Evolutionary conservation across 352 stramenopile genomes (phyloP).

Genomic region (Phytophthora chlamydospora): DNA sequence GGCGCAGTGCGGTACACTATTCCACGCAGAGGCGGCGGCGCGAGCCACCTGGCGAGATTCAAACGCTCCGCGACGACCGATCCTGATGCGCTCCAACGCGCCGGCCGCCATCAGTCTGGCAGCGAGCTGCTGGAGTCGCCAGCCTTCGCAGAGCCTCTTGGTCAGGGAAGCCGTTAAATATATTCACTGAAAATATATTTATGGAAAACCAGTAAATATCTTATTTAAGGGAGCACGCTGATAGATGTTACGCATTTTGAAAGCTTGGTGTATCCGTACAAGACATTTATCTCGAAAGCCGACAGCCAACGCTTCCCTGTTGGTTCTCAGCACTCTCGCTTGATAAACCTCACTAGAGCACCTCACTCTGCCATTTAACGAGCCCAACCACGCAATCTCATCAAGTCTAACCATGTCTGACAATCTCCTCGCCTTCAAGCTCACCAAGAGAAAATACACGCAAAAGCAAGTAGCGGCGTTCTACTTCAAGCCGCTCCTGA

Average conservation of each 20-base stretch:
- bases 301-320: not conserved
- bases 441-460: not conserved
- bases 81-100: no score
- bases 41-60: no score
- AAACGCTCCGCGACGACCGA: no score
- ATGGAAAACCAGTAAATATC: constrained; percentile 1
- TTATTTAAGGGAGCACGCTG: not conserved
- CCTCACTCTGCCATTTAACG: not conserved
- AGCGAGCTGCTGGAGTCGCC: no score
- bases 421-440: not conserved
- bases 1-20: no score
- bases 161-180: not conserved
- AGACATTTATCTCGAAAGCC: not conserved
- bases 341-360: not conserved
- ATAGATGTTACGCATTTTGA: not conserved
- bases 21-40: no score
- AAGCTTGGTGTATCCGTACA: not conserved
- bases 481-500: constrained; percentile 4
- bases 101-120: no score
- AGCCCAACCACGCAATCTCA: not conserved
- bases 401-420: not conserved
- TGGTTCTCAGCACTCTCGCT: constrained; percentile 1
- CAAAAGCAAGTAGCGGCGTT: not conserved
- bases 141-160: no score
- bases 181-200: constrained; percentile 8